Evolutionary conservation across 345 rosid species (phyloP), one percentile per base, ranked within the genome.

Genomic region (Adansonia digitata): DNA sequence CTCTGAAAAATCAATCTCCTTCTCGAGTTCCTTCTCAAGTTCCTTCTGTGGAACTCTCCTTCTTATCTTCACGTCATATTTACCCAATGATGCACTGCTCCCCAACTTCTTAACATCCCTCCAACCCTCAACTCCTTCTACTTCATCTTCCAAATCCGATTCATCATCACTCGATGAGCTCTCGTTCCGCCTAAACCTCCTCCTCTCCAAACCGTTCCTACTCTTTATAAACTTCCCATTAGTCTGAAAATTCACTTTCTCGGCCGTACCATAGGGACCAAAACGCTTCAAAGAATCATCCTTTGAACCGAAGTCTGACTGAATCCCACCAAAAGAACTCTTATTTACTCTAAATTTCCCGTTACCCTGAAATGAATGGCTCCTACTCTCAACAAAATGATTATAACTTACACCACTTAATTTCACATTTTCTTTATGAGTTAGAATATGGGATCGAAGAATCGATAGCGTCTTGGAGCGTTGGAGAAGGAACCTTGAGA

Each of bases 61-160:
- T 1, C 75, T 90, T 64, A 79, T 74, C 81, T 87, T 96, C 82
- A 80, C 13, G 86, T 90, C 99, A 69, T 87, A 86, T 70, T 85
- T 88, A 22, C 92, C 97, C 67, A 92, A 83, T 3, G 98, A 83
- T 10, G 97, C 92, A 11, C 88, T 88, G 74, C 97, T 86, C 24
- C 97, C 94, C 5, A 84, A 79, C 75, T 60, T 88, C 82, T 74
- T 86, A 78, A 81, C 65, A 73, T 86, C 87, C 46, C 75, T 83
- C 85, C 86, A 77, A 71, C 86, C 83, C 70, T 39, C 78, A 83
- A 74, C 80, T 68, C 76, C 76, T 49, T 79, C 80, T 2, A 63
- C 83, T 46, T 74, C 82, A 39, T 79, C 79, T 35, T 79, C 86
- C 0, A 53, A 79, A 42, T 86, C 89, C 0, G 79, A 83, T 55